Percentiles rank a stretch among this genome's conserved stretches.
Conservation (phyloP, 2,329 filamentous ascomycete genomes). For the Scytalidium sp. region DNA sequence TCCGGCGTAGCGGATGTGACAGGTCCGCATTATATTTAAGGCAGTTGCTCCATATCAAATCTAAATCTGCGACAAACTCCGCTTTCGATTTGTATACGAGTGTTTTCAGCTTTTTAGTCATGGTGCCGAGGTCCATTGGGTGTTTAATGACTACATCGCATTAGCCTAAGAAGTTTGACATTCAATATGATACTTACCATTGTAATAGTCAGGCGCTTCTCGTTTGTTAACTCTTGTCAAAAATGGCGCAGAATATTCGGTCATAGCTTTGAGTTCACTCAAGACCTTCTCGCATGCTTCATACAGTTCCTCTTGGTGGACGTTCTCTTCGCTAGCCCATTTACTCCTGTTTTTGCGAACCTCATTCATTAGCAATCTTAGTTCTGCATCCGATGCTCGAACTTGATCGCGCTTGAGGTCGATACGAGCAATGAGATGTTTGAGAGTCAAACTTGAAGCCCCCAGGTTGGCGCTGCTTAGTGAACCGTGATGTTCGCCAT, state of each 20-base stretch:
- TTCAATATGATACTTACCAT: constrained; percentile 54
- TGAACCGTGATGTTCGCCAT: constrained; percentile 73
- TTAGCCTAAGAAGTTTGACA: constrained; percentile 20
- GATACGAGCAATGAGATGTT: constrained; percentile 94
- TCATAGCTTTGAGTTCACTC: constrained; percentile 94
- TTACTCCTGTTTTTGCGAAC: constrained; percentile 97
- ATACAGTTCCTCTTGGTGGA: constrained; percentile 96
- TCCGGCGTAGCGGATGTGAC: constrained; percentile 81
- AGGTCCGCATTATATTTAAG: constrained; percentile 92
- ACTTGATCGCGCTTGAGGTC: constrained; percentile 90
- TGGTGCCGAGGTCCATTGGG: constrained; percentile 95
- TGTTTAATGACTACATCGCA: constrained; percentile 79
- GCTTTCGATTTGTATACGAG: constrained; percentile 82
- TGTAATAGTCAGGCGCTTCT: constrained; percentile 94
- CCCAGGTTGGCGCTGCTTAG: constrained; percentile 92
- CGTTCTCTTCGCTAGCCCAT: constrained; percentile 96
- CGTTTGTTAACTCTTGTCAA: constrained; percentile 93
- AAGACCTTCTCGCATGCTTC: constrained; percentile 96
- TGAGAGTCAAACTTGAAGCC: constrained; percentile 91
- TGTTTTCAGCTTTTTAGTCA: constrained; percentile 95
- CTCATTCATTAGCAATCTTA: constrained; percentile 92
- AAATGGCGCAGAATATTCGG: constrained; percentile 96
- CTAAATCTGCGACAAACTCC: constrained; percentile 90
- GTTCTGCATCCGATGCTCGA: constrained; percentile 85
- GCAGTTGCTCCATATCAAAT: constrained; percentile 96